Base-by-base conservation (phyloP, 495 filamentous ascomycete genomes). In the Hyaloscypha finlandica region DNA sequence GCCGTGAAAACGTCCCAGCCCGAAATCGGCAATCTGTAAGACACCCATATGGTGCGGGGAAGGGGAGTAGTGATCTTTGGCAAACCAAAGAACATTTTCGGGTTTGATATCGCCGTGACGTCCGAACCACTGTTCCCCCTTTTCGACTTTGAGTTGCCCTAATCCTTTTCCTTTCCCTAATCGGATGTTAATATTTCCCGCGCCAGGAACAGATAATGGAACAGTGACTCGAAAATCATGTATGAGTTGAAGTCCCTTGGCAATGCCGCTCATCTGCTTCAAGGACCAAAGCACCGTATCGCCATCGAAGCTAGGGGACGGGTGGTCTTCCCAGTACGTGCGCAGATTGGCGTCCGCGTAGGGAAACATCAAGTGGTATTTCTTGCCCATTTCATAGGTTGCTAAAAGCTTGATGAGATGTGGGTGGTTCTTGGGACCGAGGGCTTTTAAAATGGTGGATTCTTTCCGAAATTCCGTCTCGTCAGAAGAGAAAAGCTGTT, bases 81-180 rank as follows among this genome's bases (percentile, higher is more conserved):
- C 51, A 39, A 74, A 75, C 64, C 66, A 73, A 42, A 75, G 73
- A 48, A 73, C 68, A 55, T 75, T 75, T 25, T 69, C 71, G n/a
- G 73, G 68, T 45, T 75, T 73, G 58, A 75, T 71, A 45, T 75
- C 73, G 19, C 71, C 71, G 31, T 75, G 73, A 2, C 72, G 65
- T 20, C 68, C 68, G 16, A 16, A 70, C 54, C n/a, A 57, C 45
- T 66, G 19, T 37, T 70, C 67, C 16, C 57, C 57, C 12, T 48
- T 35, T 22, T 55, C 5, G 3, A 69, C 62, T 48, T 14, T 48
- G 42, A 48, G 42, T 48, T 19, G 42, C 30, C 35, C 65, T 14
- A 66, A 30, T 16, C 61, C 32, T 2, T 62, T 51, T 29, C 55
- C 57, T 30, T 59, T 69, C 31, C 12, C 33, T 12, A 62, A 11